phyloP scores from a whole-genome alignment of 176 grass and related monocot species.

The Lolium perenne region DNA sequence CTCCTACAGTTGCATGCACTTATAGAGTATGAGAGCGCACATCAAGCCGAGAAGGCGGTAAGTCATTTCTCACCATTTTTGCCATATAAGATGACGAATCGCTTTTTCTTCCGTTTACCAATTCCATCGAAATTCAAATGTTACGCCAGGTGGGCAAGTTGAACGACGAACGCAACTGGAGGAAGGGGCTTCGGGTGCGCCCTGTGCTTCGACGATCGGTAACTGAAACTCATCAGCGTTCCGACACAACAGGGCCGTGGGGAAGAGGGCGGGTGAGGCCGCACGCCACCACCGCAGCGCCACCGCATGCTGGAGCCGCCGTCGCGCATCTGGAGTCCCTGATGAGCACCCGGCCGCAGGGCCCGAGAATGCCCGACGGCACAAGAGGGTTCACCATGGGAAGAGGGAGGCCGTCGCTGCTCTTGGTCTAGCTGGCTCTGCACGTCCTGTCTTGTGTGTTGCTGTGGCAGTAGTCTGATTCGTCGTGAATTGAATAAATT shows the following conservation, averaged over 20 bases:
- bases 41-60: slow-evolving; percentile 68
- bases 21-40: slow-evolving; percentile 65
- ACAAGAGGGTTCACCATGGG: slow-evolving; percentile 71
- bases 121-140: not conserved
- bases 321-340: not conserved
- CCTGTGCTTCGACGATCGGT: slow-evolving; percentile 50
- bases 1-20: slow-evolving; percentile 55
- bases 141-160: slow-evolving; percentile 56
- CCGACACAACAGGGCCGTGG: slow-evolving; percentile 36
- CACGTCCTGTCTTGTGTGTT: not conserved
- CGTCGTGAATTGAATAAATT: not conserved
- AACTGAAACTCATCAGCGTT: not conserved
- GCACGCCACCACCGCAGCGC: slow-evolving; percentile 15
- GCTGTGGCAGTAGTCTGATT: not conserved
- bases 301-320: not conserved
- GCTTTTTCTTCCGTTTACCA: not conserved
- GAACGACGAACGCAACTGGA: slow-evolving; percentile 72
- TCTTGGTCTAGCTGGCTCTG: not conserved
- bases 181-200: slow-evolving; percentile 71
- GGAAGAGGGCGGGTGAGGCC: slow-evolving; percentile 55
- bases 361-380: slow-evolving; percentile 67
- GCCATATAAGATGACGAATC: not conserved
- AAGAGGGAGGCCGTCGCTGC: slow-evolving; percentile 38
- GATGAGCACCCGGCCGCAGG: slow-evolving; percentile 35
- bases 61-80: not conserved